Conservation (phyloP, 2,329 filamentous ascomycete species). For the Hypoxylon sp. region DNA sequence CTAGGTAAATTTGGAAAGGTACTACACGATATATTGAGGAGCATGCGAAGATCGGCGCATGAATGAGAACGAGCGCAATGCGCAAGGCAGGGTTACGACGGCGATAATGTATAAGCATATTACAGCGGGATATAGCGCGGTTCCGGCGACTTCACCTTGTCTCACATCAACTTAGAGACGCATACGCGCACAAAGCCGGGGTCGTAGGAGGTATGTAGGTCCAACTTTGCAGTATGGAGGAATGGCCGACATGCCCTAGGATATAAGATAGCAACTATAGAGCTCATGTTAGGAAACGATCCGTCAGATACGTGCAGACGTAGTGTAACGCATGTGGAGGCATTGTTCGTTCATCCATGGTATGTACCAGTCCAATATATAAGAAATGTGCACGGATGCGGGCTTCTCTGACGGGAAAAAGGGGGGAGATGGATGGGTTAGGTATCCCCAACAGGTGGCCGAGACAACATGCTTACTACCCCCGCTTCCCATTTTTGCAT, state of each 20-base stretch:
- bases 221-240: slow-evolving; percentile 1
- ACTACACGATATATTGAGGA: neutral
- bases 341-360: neutral
- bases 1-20: neutral
- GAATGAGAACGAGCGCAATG: neutral
- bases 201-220: neutral
- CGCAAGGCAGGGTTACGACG: neutral
- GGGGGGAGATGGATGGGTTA: slow-evolving; percentile 29
- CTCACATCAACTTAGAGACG: neutral
- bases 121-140: slow-evolving; percentile 2
- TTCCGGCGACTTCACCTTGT: slow-evolving; percentile 10
- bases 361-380: slow-evolving; percentile 26
- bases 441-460: slow-evolving; percentile 29
- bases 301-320: slow-evolving; percentile 26
- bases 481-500: slow-evolving; percentile 19
- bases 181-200: neutral
- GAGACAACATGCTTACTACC: slow-evolving; percentile 36
- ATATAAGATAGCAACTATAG: neutral
- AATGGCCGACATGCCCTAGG: slow-evolving; percentile 23
- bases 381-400: slow-evolving; percentile 22
- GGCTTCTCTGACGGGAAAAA: slow-evolving; percentile 9
- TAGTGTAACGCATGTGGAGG: slow-evolving; percentile 27
- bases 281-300: slow-evolving; percentile 7
- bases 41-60: neutral
- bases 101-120: neutral